Evolutionary conservation across 495 filamentous ascomycete genomes (phyloP), one percentile per base, ranked within the genome.

Genomic region (Penicillium steckii): DNA sequence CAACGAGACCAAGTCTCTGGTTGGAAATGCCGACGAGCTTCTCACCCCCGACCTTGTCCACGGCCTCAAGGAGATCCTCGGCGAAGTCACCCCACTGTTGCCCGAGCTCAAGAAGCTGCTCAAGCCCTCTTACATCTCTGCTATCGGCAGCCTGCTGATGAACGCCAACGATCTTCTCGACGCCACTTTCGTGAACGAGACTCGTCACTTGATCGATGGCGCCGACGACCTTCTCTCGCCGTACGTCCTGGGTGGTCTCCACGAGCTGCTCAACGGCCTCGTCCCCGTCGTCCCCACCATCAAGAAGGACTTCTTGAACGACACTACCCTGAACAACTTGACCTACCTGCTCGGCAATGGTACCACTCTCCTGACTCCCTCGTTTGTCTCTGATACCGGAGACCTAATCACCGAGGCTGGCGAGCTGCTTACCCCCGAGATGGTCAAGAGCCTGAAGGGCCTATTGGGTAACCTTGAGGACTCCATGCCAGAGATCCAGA

Each of bases 101-200:
- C 66, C 58, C 27, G 64, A 60, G 58, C 38, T 69, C 32, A 53
- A 66, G 53, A 66, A 65, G 4, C 52, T 79, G 8, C 52, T 79
- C 9, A 72, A 59, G 3, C 46, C 61, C 9, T 52, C 65, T 3
- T 67, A 60, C 4, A 64, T 78, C 48, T 55, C 61, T 6, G 65
- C 67, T 10, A 64, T 64, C 40, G 22, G 59, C 12, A 44, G 37
- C 17, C 46, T 64, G 3, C 30, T 67, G 30, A 60, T 37, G 9
- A 77, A 75, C 35, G 72, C 75, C 25, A 69, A 70, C 44, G 56
- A 62, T 15, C 66, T 78, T 3, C 44, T 78, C 13, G 75, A 73
- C 5, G 56, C 64, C 12, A 40, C 45, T 12, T 60, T 65, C 25
- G 70, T 78, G 48, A 74, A 76, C 30, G 59, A 72, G 44, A 77